Conservation (phyloP, 306 rosid species). For the Rosa rugosa region DNA sequence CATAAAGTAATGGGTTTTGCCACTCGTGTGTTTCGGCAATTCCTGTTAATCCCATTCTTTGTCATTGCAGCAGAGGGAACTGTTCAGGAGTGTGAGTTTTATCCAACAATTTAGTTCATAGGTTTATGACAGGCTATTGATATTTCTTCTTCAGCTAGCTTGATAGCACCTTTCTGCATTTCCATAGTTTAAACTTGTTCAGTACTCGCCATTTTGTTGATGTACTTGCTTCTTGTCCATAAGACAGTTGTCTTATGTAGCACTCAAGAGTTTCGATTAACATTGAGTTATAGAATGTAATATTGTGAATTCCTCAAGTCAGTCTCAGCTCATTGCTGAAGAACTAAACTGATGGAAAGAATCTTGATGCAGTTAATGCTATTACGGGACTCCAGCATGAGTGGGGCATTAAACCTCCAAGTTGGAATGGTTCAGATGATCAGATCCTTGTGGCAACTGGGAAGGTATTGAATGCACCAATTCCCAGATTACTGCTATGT, state of each 20-base stretch:
- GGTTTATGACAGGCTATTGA: not conserved
- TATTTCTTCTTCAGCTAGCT: not conserved
- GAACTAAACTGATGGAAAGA: not conserved
- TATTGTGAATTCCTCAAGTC: not conserved
- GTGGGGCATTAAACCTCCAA: not conserved
- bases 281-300: too few species aligned
- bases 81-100: not conserved
- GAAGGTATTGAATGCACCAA: not conserved
- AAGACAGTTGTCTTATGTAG: too few species aligned
- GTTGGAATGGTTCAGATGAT: slow-evolving; percentile 11
- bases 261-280: too few species aligned
- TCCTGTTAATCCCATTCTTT: not conserved
- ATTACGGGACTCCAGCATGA: not conserved
- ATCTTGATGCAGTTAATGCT: not conserved
- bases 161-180: too few species aligned
- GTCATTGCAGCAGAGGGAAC: not conserved
- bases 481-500: slow-evolving; percentile 9
- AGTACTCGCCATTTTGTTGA: too few species aligned
- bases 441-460: slow-evolving; percentile 18
- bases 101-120: too few species aligned
- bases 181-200: too few species aligned
- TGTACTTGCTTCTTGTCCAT: too few species aligned
- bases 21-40: too few species aligned
- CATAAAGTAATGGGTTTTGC: too few species aligned
- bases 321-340: too few species aligned